These are phyloP conservation scores for Macrophomina tecta DNA, from an alignment of 2,329 filamentous ascomycete species.

Conservation along the genomic window DNA sequence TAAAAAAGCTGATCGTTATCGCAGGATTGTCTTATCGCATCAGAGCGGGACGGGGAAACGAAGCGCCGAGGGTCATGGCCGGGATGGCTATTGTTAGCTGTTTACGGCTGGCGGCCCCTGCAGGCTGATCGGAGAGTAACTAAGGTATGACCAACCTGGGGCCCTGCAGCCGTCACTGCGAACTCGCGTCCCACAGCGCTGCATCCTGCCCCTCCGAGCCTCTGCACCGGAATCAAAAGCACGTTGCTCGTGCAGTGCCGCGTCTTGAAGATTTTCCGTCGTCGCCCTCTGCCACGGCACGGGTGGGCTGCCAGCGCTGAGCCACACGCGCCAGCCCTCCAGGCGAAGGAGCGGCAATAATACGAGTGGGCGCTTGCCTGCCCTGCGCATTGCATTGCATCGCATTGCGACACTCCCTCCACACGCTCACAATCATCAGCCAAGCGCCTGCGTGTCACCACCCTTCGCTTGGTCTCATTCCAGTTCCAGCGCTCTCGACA, in stretches of 20 bases:
- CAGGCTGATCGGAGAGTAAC: constrained; percentile 3
- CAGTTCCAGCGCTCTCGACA: constrained; percentile 11
- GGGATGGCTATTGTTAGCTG: constrained; percentile 7
- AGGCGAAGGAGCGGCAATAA: constrained; percentile 4
- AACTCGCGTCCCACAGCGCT: constrained; percentile 18
- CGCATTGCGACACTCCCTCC: constrained; percentile 6
- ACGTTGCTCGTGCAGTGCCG: constrained; percentile 19
- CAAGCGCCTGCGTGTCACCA: constrained; percentile 4
- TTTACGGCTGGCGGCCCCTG: constrained; percentile 6
- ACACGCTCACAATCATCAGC: background rate
- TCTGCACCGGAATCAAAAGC: constrained; percentile 4
- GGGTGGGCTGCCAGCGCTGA: background rate
- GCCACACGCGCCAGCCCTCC: background rate
- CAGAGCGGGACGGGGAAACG: background rate
- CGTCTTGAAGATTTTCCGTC: background rate
- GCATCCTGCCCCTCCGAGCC: constrained; percentile 12
- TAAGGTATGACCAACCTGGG: constrained; percentile 10
- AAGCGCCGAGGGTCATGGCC: background rate
- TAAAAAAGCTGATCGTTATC: background rate
- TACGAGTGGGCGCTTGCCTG: constrained; percentile 5
- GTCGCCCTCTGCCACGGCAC: background rate
- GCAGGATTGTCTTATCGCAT: background rate
- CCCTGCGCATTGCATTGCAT: background rate
- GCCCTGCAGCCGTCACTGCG: constrained; percentile 9
- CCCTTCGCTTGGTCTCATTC: constrained; percentile 25